Conservation (phyloP, 2,329 filamentous ascomycete genomes). For the Cryphonectria carpinicola region DNA sequence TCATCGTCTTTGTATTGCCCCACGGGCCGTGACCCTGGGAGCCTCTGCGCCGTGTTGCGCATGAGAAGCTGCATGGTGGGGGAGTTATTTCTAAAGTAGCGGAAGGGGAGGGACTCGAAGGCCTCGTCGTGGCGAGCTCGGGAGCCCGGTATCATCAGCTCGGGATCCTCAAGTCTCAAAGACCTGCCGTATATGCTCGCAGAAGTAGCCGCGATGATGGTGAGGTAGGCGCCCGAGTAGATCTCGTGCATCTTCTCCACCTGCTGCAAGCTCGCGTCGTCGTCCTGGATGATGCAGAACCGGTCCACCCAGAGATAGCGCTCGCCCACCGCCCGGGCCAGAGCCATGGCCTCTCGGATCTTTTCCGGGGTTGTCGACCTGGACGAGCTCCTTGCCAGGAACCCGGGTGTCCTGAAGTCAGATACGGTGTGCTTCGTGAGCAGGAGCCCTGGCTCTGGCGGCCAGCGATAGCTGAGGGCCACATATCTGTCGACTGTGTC, state of each 20-base stretch:
- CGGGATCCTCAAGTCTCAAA: no score
- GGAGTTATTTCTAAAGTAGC: not conserved
- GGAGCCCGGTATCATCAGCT: no score
- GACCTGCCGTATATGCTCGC: not conserved
- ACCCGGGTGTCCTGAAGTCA: not conserved
- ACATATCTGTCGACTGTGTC: not conserved
- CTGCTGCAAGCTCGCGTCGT: not conserved
- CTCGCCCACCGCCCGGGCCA: not conserved
- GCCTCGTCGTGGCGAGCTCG: not conserved
- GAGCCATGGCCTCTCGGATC: constrained; percentile 8
- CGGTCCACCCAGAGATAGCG: constrained; percentile 13
- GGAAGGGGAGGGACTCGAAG: not conserved
- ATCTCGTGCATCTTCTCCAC: not conserved
- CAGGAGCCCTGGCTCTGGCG: not conserved
- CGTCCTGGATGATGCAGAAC: constrained; percentile 6
- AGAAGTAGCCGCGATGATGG: constrained; percentile 6
- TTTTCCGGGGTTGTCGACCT: not conserved
- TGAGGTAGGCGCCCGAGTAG: constrained; percentile 9
- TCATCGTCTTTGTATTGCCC: not conserved
- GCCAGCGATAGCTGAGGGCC: constrained; percentile 14
- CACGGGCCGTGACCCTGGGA: not conserved
- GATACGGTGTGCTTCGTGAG: not conserved
- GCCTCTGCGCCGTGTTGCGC: not conserved
- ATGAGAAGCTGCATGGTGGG: not conserved
- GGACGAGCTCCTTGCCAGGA: not conserved